Percentiles rank a stretch among this genome's conserved stretches.
Evolutionary conservation across 139 green algal species (phyloP).

Genomic region (Picochlorum sp.): DNA sequence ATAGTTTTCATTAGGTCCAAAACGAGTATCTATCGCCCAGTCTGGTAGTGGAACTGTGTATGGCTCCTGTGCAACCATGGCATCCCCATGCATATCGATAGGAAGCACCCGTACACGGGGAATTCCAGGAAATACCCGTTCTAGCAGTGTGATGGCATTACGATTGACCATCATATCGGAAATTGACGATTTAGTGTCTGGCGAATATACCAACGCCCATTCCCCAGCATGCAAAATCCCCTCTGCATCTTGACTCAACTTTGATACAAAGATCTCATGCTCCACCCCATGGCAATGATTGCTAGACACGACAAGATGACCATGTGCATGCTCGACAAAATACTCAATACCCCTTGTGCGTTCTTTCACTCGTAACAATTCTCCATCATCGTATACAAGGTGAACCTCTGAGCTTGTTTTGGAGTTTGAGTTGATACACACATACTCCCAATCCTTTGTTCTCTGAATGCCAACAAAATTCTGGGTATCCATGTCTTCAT

Average conservation of each 20-base stretch:
- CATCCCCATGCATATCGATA: no score
- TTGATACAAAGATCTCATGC: neutral
- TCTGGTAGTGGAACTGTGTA: conserved; percentile 40
- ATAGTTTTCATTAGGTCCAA: conserved; percentile 7
- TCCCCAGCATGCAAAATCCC: no score
- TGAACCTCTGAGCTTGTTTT: conserved; percentile 57
- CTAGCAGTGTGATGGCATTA: no score
- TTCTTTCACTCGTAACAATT: conserved; percentile 27
- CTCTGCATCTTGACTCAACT: neutral
- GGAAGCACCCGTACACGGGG: no score
- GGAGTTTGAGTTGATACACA: conserved; percentile 50
- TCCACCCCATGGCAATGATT: conserved; percentile 9
- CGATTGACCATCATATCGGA: no score
- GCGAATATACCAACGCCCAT: no score
- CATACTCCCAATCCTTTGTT: conserved; percentile 50
- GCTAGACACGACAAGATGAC: conserved; percentile 23
- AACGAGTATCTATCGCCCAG: neutral
- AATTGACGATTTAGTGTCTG: no score
- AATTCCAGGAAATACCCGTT: no score
- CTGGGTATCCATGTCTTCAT: conserved; percentile 35
- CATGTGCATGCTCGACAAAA: conserved; percentile 57
- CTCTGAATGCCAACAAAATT: conserved; percentile 45
- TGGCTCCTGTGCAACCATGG: conserved; percentile 4
- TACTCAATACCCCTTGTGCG: conserved; percentile 52
- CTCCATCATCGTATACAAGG: conserved; percentile 26